Conservation (phyloP, 2,329 filamentous ascomycete species). For the Fusarium temperatum region DNA sequence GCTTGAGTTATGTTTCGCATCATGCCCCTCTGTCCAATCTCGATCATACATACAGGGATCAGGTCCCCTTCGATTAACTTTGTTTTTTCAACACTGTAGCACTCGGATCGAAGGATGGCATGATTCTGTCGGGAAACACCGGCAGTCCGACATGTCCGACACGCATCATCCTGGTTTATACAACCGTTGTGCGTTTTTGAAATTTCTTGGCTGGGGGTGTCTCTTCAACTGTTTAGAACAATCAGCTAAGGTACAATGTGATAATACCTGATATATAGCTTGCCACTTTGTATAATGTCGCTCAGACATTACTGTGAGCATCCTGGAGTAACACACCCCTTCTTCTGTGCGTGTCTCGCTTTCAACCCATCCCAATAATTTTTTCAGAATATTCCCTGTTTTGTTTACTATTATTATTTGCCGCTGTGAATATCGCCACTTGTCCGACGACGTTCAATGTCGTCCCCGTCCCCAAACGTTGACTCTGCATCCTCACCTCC, state of each 20-base stretch:
- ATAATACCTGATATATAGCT: slow-evolving; percentile 13
- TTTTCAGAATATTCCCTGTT: slow-evolving; percentile 24
- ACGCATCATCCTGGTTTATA: slow-evolving; percentile 26
- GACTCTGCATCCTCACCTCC: slow-evolving; percentile 15
- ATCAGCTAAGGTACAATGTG: background rate
- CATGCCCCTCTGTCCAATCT: slow-evolving; percentile 10
- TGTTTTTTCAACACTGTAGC: slow-evolving; percentile 19
- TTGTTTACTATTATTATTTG: slow-evolving; percentile 13
- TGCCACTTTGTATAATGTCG: slow-evolving; percentile 22
- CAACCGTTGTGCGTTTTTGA: slow-evolving; percentile 4
- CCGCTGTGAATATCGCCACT: slow-evolving; percentile 23
- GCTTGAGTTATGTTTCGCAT: slow-evolving; percentile 32
- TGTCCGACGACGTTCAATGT: slow-evolving; percentile 35
- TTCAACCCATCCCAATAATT: slow-evolving; percentile 4
- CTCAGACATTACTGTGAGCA: slow-evolving; percentile 8
- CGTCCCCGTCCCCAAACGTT: slow-evolving; percentile 24
- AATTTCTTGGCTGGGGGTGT: slow-evolving; percentile 11
- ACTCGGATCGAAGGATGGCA: slow-evolving; percentile 39
- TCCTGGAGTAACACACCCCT: slow-evolving; percentile 26
- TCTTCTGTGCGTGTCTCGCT: slow-evolving; percentile 21
- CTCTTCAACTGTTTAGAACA: background rate
- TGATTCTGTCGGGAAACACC: slow-evolving; percentile 43
- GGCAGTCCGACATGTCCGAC: slow-evolving; percentile 24
- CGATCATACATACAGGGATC: slow-evolving; percentile 18
- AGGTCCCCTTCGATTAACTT: slow-evolving; percentile 21